A percentile compares a stretch with the other conserved stretches of the same genome.
phyloP scores from a whole-genome alignment of 345 rosid species.

The Citrus australasica region DNA sequence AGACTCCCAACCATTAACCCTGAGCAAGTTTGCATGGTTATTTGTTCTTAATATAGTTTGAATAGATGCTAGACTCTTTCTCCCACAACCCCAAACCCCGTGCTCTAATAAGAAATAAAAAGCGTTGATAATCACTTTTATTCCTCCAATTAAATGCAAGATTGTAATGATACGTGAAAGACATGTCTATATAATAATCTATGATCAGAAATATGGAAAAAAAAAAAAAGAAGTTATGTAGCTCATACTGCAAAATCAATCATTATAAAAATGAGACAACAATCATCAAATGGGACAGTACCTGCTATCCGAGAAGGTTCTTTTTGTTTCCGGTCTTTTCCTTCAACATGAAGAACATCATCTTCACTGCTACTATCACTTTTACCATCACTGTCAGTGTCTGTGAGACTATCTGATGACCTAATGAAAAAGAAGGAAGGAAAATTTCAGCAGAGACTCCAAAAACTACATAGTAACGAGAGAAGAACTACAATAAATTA shows the following conservation, averaged over 20 bases:
- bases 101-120: background rate
- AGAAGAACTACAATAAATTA: background rate
- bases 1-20: background rate
- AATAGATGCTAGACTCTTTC: no score
- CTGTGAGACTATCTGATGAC: slow-evolving; percentile 56
- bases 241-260: background rate
- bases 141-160: background rate
- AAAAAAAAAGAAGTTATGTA: background rate
- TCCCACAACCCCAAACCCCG: background rate
- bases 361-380: slow-evolving; percentile 49
- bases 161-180: background rate
- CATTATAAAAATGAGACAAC: background rate
- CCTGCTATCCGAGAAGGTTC: slow-evolving; percentile 48
- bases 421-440: slow-evolving; percentile 33
- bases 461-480: background rate
- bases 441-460: background rate
- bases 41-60: background rate
- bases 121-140: background rate
- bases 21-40: background rate
- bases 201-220: background rate
- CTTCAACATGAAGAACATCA: slow-evolving; percentile 38
- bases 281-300: slow-evolving; percentile 17
- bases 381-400: slow-evolving; percentile 46
- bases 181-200: background rate
- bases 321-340: slow-evolving; percentile 39